Evolutionary conservation across 176 grass and related monocot species (phyloP), one percentile per base, ranked within the genome.

Genomic region (Musa itinerans): DNA sequence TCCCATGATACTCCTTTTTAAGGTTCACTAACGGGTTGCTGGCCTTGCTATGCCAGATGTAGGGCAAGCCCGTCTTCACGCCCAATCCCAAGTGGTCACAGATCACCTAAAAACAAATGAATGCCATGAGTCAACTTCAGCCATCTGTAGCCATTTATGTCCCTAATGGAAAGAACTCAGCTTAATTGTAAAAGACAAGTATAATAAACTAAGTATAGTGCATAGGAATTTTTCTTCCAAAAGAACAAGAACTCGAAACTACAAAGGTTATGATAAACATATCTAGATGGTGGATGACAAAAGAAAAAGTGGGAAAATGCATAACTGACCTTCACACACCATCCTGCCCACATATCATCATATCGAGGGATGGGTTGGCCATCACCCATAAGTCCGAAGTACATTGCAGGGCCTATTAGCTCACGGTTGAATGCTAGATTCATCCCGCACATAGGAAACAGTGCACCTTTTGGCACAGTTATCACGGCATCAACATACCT

Each of bases 321-420:
- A 70, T 50, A 27, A 63, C 55, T 23, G 8, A 92, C 90, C 90
- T 92, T 89, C 12, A 81, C 78, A 50, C 90, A 89, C 90, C 84
- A 89, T 81, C 86, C 90, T 68, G 87, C 86, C 90, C 90, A 92
- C 90, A 89, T 92, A 81, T 92, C 86, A 49, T 92, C 90, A 21
- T 92, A 92, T 63, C 82, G 81, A 72, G 76, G 83, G 9, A 52
- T 63, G 17, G 87, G 90, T 52, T 92, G 86, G 56, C 84, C 84
- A 21, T 89, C 90, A 78, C 79, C 87, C 87, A 87, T 83, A 55
- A 92, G 87, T 58, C 90, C 90, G 72, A 92, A 92, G 83, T 92
- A 92, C 86, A 92, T 92, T 20, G 90, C 90, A 72, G 86, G 82
- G 43, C 90, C 86, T 21, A 89, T 89, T 49, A 89, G 84, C 53